Conservation (phyloP, 2,329 filamentous ascomycete species). For the Annulohypoxylon truncatum region DNA sequence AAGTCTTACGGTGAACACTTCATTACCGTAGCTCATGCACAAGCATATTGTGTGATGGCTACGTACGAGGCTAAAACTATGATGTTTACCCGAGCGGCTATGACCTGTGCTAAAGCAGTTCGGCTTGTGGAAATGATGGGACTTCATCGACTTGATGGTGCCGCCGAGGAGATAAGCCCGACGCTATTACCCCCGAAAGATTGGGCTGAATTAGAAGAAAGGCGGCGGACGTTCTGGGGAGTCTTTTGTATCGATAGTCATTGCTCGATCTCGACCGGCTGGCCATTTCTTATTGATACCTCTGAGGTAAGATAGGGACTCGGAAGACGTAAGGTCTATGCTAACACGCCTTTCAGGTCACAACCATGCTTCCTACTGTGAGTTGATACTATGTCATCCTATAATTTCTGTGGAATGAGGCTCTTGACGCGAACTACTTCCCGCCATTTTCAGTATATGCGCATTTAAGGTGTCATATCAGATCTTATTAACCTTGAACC, state of each 20-base stretch:
- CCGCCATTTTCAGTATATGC: not conserved
- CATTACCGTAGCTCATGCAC: slow-evolving; percentile 81
- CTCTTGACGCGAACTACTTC: not conserved
- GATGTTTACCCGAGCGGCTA: slow-evolving; percentile 86
- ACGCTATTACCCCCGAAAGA: slow-evolving; percentile 78
- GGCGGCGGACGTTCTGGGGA: slow-evolving; percentile 87
- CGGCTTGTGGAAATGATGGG: slow-evolving; percentile 87
- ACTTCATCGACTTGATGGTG: slow-evolving; percentile 60
- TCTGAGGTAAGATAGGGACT: slow-evolving; percentile 64
- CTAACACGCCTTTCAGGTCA: slow-evolving; percentile 61
- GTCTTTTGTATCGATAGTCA: slow-evolving; percentile 86
- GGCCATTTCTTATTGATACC: slow-evolving; percentile 84
- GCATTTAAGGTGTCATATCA: not conserved
- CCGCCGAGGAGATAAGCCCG: slow-evolving; percentile 64
- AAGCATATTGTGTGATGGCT: slow-evolving; percentile 80
- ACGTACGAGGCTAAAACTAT: slow-evolving; percentile 87
- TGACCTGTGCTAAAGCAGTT: slow-evolving; percentile 78
- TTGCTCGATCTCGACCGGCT: slow-evolving; percentile 88
- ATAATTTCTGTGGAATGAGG: not conserved
- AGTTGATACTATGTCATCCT: slow-evolving; percentile 22
- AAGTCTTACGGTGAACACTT: slow-evolving; percentile 81
- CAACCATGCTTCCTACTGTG: slow-evolving; percentile 77
- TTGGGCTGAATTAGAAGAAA: slow-evolving; percentile 85
- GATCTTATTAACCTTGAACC: slow-evolving; percentile 30
- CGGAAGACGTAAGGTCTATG: not conserved